Base-by-base conservation (phyloP, 1,284 basidiomycete species). In the Sanghuangporus weigelae region DNA sequence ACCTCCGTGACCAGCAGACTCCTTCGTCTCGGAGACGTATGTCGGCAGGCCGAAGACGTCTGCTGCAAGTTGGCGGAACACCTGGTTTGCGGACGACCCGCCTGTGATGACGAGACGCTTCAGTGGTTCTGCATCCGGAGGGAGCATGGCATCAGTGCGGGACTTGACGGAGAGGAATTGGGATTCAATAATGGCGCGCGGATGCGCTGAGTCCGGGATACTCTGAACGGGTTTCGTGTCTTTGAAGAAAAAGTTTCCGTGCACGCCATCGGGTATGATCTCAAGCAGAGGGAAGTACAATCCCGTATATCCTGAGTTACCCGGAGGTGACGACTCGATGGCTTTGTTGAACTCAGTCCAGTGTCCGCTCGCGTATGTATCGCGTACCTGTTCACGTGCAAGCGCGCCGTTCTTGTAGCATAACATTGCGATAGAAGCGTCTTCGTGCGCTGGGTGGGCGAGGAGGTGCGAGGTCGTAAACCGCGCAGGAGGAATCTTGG, bases 371-470 rank as follows among this genome's bases (percentile, higher is more conserved):
- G 85, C 86, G 72, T 89, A 86, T 57, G 77, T 75, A 73, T 96
- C 84, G 12, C 92, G 84, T 16, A 96, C 81, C 69, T 90, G 84
- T 71, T 96, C 91, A 46, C 95, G 84, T 0, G 90, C 87, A 6
- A 94, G 81, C 0, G 89, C 91, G 19, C 91, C 92, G 69, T 94
- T 94, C 77, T 91, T 89, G 75, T 91, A 92, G 74, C 90, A 93
- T 10, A 92, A 80, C 90, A 92, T 92, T 31, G 84, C 87, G 65
- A 91, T 89, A 64, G 85, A 81, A 0, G 84, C 85, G 54, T 81
- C 77, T 21, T 75, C 70, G 39, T 80, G 78, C 0, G 86, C 87
- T 0, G 89, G 89, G 69, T 90, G 88, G 0, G 88, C 79, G 59
- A 91, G 82, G 10, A 90, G 78, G 72, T 91, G 89, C 0, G 88